Conservation (phyloP, 2,329 filamentous ascomycete genomes). For the Beauveria sp. region DNA sequence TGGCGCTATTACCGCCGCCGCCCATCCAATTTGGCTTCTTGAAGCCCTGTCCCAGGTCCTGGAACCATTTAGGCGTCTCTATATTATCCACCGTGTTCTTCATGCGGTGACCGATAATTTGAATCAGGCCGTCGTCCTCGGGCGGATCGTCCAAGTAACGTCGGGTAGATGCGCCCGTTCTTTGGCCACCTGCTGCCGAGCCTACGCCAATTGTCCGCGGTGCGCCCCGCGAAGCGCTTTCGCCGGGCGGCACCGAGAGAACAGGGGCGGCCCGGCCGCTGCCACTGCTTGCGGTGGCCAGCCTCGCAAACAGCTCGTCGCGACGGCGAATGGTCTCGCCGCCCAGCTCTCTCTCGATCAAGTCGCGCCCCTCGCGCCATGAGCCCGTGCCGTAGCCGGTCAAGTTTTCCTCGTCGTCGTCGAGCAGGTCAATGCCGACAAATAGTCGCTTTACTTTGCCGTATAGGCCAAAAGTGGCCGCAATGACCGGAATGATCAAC, state of each 20-base stretch:
- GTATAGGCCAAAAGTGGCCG: constrained; percentile 85
- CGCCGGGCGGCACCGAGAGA: constrained; percentile 38
- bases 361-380: constrained; percentile 84
- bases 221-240: constrained; percentile 25
- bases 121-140: constrained; percentile 75
- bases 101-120: constrained; percentile 74
- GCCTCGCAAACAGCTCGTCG: constrained; percentile 32
- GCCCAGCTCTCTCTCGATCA: constrained; percentile 80
- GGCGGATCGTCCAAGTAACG: constrained; percentile 41
- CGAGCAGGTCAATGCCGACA: constrained; percentile 65
- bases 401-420: constrained; percentile 63
- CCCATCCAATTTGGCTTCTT: constrained; percentile 79
- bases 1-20: constrained; percentile 39
- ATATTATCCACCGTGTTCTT: constrained; percentile 86
- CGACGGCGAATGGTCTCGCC: constrained; percentile 50
- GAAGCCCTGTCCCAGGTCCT: constrained; percentile 59
- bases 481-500: constrained; percentile 75
- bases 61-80: constrained; percentile 75
- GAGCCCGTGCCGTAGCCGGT: constrained; percentile 66
- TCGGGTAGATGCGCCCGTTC: constrained; percentile 20
- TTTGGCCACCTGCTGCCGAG: constrained; percentile 21
- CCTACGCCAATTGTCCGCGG: constrained; percentile 35
- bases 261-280: constrained; percentile 35
- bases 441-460: constrained; percentile 73
- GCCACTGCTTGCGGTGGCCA: constrained; percentile 17